A percentile compares a stretch with the other conserved stretches of the same genome.
Evolutionary conservation across 2,329 filamentous ascomycete species (phyloP).

Genomic region (Eutypa lata): DNA sequence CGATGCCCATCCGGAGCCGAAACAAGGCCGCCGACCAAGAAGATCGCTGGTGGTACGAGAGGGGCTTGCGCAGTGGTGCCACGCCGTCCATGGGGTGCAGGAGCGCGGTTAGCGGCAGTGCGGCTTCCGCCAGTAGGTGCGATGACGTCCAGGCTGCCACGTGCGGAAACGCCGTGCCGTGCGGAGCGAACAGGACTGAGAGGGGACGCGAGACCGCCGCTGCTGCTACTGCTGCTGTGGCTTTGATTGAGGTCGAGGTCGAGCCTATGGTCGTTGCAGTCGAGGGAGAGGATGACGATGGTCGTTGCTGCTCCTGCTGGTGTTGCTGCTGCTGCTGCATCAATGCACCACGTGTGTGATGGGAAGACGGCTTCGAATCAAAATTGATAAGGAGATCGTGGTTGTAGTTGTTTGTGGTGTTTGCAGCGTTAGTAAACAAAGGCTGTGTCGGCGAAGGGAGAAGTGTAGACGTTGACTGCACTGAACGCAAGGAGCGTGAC

Average conservation of each 20-base stretch:
- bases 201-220: conserved; percentile 40
- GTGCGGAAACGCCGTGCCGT: conserved; percentile 54
- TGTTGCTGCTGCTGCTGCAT: too few relatives aligned
- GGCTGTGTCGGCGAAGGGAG: conserved; percentile 21
- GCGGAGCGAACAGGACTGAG: conserved; percentile 63
- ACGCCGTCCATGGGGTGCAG: conserved; percentile 63
- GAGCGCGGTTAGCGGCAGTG: conserved; percentile 60
- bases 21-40: conserved; percentile 51
- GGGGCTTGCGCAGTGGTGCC: too few relatives aligned
- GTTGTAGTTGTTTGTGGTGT: too few relatives aligned
- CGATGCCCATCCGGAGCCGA: too few relatives aligned
- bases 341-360: too few relatives aligned
- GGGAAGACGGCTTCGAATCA: too few relatives aligned
- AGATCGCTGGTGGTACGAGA: too few relatives aligned
- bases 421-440: conserved; percentile 5
- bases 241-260: too few relatives aligned
- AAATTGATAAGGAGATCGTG: too few relatives aligned
- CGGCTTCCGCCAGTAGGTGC: conserved; percentile 53
- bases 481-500: conserved; percentile 31
- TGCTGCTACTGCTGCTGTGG: conserved; percentile 5
- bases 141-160: conserved; percentile 54
- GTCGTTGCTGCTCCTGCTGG: too few relatives aligned
- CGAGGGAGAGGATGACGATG: background rate
- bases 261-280: too few relatives aligned
- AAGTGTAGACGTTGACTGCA: conserved; percentile 33